Evolutionary conservation across 2,329 filamentous ascomycete species (phyloP), one percentile per base, ranked within the genome.

Genomic region (Sarocladium strictum): DNA sequence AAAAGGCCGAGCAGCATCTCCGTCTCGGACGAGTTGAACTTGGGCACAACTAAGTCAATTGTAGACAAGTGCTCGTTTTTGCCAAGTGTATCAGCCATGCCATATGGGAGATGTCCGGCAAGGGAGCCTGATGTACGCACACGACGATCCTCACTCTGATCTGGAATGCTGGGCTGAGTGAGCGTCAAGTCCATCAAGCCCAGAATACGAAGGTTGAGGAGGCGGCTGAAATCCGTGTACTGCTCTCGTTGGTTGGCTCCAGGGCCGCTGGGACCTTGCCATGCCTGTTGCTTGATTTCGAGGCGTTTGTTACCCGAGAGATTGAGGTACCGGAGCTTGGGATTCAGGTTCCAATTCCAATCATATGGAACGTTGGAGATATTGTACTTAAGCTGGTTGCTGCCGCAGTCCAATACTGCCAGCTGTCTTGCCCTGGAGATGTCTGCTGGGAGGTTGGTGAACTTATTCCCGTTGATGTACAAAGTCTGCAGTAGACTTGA

Each of bases 321-420:
- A 65, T 97, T 99, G 58, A 99, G 85, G 65, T 95, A 99, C 59
- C 92, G 88, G 60, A 99, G 75, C 63, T 97, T 95, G 50, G 89
- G 90, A 64, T 99, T 99, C 78, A 94, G 89, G 65, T 97, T 97
- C 94, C 94, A 99, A 64, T 99, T 99, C 94, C 94, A 99, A 67
- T 99, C 94, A 67, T 99, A 99, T 0, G 93, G 94, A 78, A 96
- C 96, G 65, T 99, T 99, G 27, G 91, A 94, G 49, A 99, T 95
- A 67, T 99, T 99, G 79, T 99, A 99, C 70, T 97, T 99, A 55
- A 99, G 77, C 21, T 83, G 85, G 66, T 99, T 99, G 77, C 89
- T 97, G 57, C 92, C 93, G 58, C 95, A 95, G 70, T 99, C 94
- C 52, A 99, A 78, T 51, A 97, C 87, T 4, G 91, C 86, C 24